Base-by-base conservation (phyloP, 1,139 yeast genomes). In the Magnusiomyces magnusii region DNA sequence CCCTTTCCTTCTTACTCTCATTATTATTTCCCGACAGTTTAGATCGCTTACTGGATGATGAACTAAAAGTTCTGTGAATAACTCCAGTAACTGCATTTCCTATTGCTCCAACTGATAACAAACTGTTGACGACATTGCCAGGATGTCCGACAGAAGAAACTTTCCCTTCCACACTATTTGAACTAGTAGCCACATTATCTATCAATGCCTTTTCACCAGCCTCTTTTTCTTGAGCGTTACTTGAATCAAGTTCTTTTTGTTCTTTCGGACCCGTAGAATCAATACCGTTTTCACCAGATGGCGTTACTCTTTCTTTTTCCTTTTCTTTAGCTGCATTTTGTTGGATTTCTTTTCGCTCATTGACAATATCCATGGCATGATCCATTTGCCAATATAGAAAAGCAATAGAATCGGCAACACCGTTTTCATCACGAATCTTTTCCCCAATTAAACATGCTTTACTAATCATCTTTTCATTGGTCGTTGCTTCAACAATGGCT, bases 361-460 rank as follows among this genome's bases (percentile, higher is more conserved):
- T 55, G 54, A 69, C 67, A 39, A 71, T 57, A 15, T 65, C 61
- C 34, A 61, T 59, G 9, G 97, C 89, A 69, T 92, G 92, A 58
- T 85, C 93, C 71, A 91, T 71, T 64, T 91, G 91, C 1, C 83
- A 78, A 72, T 92, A 92, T 23, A 92, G 87, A 15, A 82, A 75
- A 61, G 83, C 85, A 55, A 92, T 83, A 0, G 98, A 98, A 31
- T 78, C 78, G 24, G 75, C 74, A 7, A 91, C 97, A 1, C 99
- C 99, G 67, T 85, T 76, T 68, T 92, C 98, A 27, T 74, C 74
- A 19, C 80, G 72, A 59, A 92, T 87, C 56, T 78, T 78, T 52
- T 76, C 78, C 31, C 95, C 88, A 19, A 89, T 75, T 25, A 73
- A 73, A 53, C 74, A 75, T 0, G 97, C 96, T 66, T 80, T 85